These are phyloP conservation scores for Citrus maxima DNA, from an alignment of 345 rosid genomes.

Conservation along the genomic window DNA sequence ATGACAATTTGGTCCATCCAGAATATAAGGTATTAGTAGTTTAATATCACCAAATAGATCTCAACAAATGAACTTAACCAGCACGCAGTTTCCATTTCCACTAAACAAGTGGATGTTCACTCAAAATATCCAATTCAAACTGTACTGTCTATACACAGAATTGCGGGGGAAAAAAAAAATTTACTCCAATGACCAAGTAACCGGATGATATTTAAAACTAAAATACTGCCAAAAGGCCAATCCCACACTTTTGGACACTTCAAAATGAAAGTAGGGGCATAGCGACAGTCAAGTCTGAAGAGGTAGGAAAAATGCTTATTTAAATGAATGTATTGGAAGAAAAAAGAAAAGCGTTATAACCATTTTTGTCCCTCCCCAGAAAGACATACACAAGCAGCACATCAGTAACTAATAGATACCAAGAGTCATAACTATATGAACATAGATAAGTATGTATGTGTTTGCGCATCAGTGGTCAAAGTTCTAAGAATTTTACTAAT, in stretches of 20 bases:
- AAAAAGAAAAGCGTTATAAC: background rate
- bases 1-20: background rate
- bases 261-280: background rate
- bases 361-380: background rate
- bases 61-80: slow-evolving; percentile 1
- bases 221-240: background rate
- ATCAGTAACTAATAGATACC: background rate
- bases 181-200: background rate
- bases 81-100: background rate
- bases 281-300: background rate
- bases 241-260: background rate
- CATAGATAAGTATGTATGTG: background rate
- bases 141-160: background rate
- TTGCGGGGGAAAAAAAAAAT: background rate
- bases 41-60: background rate
- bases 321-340: background rate
- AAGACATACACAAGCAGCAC: background rate
- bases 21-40: background rate
- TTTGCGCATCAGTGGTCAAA: background rate
- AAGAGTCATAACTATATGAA: background rate
- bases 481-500: background rate
- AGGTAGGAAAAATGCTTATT: background rate
- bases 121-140: background rate
- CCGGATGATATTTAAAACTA: background rate
- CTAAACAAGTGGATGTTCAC: background rate